These are phyloP conservation scores for Cercophora samala DNA, from an alignment of 495 filamentous ascomycete species.

Conservation along the genomic window DNA sequence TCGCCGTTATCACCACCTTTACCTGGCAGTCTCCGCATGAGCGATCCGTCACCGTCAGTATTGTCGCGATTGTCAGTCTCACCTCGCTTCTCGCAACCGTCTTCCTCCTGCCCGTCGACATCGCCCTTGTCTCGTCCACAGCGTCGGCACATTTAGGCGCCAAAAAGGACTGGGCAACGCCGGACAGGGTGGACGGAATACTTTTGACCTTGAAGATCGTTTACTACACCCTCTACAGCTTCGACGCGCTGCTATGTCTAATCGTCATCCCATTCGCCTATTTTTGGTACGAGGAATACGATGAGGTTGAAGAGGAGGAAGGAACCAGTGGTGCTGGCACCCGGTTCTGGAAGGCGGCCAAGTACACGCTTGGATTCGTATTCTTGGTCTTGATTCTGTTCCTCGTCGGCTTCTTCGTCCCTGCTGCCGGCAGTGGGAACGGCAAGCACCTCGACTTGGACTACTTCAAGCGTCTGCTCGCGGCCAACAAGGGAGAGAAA, in stretches of 20 bases:
- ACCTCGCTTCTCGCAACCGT: conserved; percentile 86
- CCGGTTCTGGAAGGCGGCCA: conserved; percentile 76
- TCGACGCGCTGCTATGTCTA: conserved; percentile 89
- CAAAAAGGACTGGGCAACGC: conserved; percentile 93
- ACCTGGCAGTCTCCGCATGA: conserved; percentile 85
- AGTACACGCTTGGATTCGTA: conserved; percentile 86
- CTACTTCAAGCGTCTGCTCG: conserved; percentile 81
- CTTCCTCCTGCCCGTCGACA: conserved; percentile 88
- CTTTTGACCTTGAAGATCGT: conserved; percentile 75
- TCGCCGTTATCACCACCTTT: conserved; percentile 78
- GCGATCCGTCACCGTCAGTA: conserved; percentile 71
- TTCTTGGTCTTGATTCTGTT: conserved; percentile 77
- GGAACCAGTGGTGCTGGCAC: conserved; percentile 65
- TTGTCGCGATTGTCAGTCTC: conserved; percentile 80
- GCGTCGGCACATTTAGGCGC: conserved; percentile 68
- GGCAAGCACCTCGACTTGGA: conserved; percentile 71
- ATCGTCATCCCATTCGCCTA: conserved; percentile 92
- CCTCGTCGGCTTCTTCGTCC: conserved; percentile 89
- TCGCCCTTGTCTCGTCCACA: conserved; percentile 89
- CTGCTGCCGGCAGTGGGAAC: conserved; percentile 61
- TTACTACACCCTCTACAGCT: conserved; percentile 87
- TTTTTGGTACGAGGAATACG: conserved; percentile 97
- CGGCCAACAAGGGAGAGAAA: conserved; percentile 87
- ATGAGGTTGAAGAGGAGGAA: conserved; percentile 75
- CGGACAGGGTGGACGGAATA: conserved; percentile 70